These are phyloP conservation scores for Ustilago curta DNA, from an alignment of 1,284 basidiomycete genomes.

Conservation along the genomic window DNA sequence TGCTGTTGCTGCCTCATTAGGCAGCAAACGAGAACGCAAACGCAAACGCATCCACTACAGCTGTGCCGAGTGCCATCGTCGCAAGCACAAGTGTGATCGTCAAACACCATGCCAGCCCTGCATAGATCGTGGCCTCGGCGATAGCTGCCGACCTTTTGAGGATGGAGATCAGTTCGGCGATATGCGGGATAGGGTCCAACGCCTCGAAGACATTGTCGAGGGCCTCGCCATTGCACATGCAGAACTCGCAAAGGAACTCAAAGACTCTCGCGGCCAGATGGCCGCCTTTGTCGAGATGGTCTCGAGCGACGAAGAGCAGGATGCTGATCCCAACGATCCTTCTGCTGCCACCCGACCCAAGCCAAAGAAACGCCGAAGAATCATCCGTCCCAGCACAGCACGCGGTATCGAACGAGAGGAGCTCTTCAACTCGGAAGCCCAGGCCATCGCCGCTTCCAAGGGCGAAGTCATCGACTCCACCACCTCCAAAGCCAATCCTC, in stretches of 20 bases:
- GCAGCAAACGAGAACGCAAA: conserved; percentile 57
- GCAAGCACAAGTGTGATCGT: conserved; percentile 66
- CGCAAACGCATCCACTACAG: conserved; percentile 65
- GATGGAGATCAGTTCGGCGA: conserved; percentile 66
- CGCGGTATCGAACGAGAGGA: conserved; percentile 63
- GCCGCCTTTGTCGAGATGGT: conserved; percentile 47
- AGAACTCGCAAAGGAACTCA: conserved; percentile 57
- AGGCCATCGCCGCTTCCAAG: conserved; percentile 48
- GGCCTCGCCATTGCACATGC: conserved; percentile 63
- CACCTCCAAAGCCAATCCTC: conserved; percentile 19
- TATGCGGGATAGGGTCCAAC: conserved; percentile 59
- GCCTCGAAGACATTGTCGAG: conserved; percentile 66
- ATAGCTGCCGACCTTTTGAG: conserved; percentile 61
- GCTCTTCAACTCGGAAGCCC: conserved; percentile 56
- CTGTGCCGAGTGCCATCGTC: conserved; percentile 65
- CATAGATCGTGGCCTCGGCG: conserved; percentile 63
- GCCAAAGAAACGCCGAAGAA: conserved; percentile 44
- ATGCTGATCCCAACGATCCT: conserved; percentile 26
- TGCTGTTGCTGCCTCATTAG: conserved; percentile 59
- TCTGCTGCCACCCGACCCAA: conserved; percentile 25
- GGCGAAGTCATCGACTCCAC: conserved; percentile 50
- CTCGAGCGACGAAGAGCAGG: conserved; percentile 48
- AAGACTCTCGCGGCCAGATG: conserved; percentile 39
- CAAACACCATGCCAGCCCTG: conserved; percentile 64
- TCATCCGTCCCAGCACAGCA: conserved; percentile 47